phyloP scores from a whole-genome alignment of 495 filamentous ascomycete species.

The Trichoderma orchidacearum region DNA sequence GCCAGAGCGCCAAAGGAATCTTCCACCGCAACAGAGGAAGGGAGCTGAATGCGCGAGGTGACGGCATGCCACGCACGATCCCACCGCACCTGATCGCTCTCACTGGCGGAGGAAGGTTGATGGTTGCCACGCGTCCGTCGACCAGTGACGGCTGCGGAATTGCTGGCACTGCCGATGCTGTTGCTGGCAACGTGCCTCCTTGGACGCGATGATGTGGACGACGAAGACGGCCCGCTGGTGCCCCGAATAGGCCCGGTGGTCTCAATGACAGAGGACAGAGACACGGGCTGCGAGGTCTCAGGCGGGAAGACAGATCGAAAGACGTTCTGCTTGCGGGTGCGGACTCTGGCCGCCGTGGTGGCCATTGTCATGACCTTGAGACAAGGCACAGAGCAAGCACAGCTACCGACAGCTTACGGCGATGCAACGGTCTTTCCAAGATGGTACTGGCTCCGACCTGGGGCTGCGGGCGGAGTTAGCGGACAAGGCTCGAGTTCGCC shows the following conservation, averaged over 20 bases:
- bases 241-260: slow-evolving; percentile 20
- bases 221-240: slow-evolving; percentile 14
- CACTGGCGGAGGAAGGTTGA: not conserved
- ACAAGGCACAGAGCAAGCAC: not conserved
- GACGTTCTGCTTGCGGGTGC: slow-evolving; percentile 24
- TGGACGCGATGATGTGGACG: not conserved
- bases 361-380: slow-evolving; percentile 6
- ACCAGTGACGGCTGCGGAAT: not conserved
- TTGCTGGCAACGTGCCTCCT: not conserved
- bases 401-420: not conserved
- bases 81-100: slow-evolving; percentile 44
- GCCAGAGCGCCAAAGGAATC: slow-evolving; percentile 27
- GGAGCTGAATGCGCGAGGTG: slow-evolving; percentile 46
- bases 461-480: not conserved
- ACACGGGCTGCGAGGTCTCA: slow-evolving; percentile 28
- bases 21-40: slow-evolving; percentile 27
- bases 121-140: not conserved
- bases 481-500: not conserved
- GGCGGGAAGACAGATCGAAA: slow-evolving; percentile 40
- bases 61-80: slow-evolving; percentile 57
- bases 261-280: slow-evolving; percentile 17
- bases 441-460: not conserved
- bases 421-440: not conserved
- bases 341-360: slow-evolving; percentile 20
- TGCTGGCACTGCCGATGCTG: not conserved